Evolutionary conservation across 2,329 filamentous ascomycete species (phyloP), one percentile per base, ranked within the genome.

Genomic region (Clarireedia sp.): DNA sequence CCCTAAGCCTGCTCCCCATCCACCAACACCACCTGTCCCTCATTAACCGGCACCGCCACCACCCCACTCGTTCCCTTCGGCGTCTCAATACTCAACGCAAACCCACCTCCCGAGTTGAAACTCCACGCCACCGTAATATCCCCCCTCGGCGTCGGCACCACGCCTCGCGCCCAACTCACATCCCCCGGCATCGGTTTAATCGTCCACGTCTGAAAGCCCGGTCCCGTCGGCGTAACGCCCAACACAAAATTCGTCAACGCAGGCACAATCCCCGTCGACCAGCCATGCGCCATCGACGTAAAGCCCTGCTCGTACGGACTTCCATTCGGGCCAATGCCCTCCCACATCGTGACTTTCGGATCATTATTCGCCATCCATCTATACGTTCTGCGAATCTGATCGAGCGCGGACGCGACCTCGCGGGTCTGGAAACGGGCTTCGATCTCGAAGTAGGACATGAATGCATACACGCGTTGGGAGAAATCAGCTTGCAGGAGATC

Each of bases 371-470:
- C 65, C 77, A 79, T 79, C 72, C 74, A 77, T 3, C 75, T 75
- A 58, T 78, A 79, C 16, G 77, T 65, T 17, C 76, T 67, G 43
- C 70, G 64, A 14, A 78, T 67, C 63, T 78, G 71, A 24, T 78
- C 75, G 0, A 77, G 62, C 0, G 73, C 76, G 6, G 70, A 70
- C 1, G 57, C 61, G 1, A 65, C 65, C 3, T 66, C 55, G 0
- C 68, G 70, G 21, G 66, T 64, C 12, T 62, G 62, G 60, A 79
- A 78, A 9, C 76, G 73, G 12, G 76, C 77, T n/a, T 72, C 69
- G 17, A 76, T 68, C 66, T 79, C 77, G 59, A 79, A 79, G 62
- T 76, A 79, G 2, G 76, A 78, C 17, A 75, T 72, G 58, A 79
- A 78, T 2, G 77, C 70, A 54, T 79, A 79, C 3, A 79, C 76